These are phyloP conservation scores for Plasmodium adleri DNA, from an alignment of 169 alveolate species.

Conservation along the genomic window DNA sequence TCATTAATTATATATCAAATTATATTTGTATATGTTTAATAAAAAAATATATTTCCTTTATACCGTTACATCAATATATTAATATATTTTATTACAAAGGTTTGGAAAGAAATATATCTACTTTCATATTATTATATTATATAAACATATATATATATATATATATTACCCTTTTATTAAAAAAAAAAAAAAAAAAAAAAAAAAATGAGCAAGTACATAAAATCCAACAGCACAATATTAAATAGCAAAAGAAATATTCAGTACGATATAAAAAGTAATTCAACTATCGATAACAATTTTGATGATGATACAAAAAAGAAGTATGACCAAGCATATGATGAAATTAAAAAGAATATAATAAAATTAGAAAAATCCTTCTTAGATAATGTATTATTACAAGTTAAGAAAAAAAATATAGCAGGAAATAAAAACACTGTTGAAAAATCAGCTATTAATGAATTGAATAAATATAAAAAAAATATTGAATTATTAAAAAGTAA, in stretches of 20 bases:
- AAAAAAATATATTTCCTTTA: no score
- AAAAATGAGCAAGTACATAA: constrained; percentile 64
- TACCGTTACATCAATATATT: no score
- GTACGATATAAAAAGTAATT: constrained; percentile 20
- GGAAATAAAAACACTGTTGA: constrained; percentile 46
- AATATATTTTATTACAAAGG: no score
- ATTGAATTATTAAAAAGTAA: constrained; percentile 63
- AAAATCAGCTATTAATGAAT: constrained; percentile 59
- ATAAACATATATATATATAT: no score
- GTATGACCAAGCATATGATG: constrained; percentile 43
- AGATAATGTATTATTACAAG: constrained; percentile 67
- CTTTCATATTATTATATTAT: no score
- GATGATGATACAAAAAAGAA: constrained; percentile 10
- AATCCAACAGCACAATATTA: constrained; percentile 59
- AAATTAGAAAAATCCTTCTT: constrained; percentile 47
- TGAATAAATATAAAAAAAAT: constrained; percentile 65
- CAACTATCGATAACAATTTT: constrained; percentile 1
- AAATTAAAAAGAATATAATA: constrained; percentile 48
- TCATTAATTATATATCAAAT: no score
- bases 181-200: constrained; percentile 3
- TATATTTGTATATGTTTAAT: no score
- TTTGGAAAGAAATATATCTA: no score
- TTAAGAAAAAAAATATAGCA: constrained; percentile 37
- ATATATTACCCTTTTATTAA: not conserved
- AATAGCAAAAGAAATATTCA: constrained; percentile 40